Conservation (phyloP, 805 yeast species). For the Komagataella pastoris region DNA sequence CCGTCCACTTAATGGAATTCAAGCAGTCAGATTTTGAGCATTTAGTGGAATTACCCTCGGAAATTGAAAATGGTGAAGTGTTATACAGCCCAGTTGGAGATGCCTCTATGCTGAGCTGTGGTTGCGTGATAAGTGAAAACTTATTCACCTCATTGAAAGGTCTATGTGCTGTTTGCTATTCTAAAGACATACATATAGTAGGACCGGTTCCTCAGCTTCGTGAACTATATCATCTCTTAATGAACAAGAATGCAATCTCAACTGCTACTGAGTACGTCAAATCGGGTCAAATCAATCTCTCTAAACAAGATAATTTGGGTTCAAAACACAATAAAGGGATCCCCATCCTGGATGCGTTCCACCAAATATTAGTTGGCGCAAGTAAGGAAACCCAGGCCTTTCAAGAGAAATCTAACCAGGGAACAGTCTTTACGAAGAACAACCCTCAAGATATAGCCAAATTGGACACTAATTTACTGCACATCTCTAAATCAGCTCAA, state of each 20-base stretch:
- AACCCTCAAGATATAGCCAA: not conserved
- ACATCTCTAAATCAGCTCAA: not conserved
- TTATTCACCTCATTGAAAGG: conserved; percentile 12
- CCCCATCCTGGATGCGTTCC: not conserved
- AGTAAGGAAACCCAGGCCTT: not conserved
- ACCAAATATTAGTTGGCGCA: not conserved
- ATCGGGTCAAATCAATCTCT: not conserved
- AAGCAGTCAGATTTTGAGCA: conserved; percentile 1
- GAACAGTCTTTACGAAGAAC: not conserved
- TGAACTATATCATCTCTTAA: conserved; percentile 7
- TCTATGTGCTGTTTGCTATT: conserved; percentile 23
- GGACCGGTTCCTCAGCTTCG: conserved; percentile 21
- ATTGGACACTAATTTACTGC: not conserved
- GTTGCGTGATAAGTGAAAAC: conserved; percentile 23
- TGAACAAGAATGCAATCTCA: not conserved
- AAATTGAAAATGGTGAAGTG: not conserved
- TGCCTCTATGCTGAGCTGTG: conserved; percentile 22
- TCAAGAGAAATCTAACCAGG: not conserved
- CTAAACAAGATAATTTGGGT: not conserved
- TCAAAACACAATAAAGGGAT: not conserved
- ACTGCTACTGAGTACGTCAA: not conserved
- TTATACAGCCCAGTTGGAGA: conserved; percentile 9
- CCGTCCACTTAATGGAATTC: conserved; percentile 8
- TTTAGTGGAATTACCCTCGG: not conserved
- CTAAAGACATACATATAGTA: conserved; percentile 9